Conservation (phyloP, 371 early-diverging fungal genomes). For the Mortierella sp. region DNA sequence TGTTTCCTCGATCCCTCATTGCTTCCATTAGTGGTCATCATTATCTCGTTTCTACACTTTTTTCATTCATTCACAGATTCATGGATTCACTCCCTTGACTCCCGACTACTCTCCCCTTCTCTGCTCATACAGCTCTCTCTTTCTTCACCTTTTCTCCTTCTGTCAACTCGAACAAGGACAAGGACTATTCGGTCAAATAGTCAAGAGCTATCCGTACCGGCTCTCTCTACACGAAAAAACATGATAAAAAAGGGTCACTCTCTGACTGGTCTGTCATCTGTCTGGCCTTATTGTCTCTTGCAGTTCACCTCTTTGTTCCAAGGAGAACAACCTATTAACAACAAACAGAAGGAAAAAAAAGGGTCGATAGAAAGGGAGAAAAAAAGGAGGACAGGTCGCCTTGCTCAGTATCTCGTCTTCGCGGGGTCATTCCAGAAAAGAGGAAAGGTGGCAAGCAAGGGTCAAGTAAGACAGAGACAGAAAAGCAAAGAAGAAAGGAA, state of each 20-base stretch:
- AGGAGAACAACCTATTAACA: not conserved
- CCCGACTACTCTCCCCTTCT: not conserved
- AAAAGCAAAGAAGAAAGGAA: too few species aligned
- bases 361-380: not conserved
- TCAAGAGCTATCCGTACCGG: not conserved
- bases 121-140: not conserved
- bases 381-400: not conserved
- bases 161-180: not conserved
- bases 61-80: too few species aligned
- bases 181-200: not conserved
- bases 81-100: too few species aligned
- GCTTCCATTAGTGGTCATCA: too few species aligned
- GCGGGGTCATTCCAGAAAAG: not conserved
- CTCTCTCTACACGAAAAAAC: not conserved
- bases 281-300: not conserved
- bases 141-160: not conserved
- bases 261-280: too few species aligned
- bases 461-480: too few species aligned
- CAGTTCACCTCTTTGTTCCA: not conserved
- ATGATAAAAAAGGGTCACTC: not conserved
- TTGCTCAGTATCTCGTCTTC: not conserved
- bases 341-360: not conserved
- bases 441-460: too few species aligned
- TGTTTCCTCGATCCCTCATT: too few species aligned
- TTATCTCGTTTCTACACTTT: too few species aligned